Evolutionary conservation across 2,329 filamentous ascomycete genomes (phyloP), one percentile per base, ranked within the genome.

Genomic region (Penicillium sumatraense): DNA sequence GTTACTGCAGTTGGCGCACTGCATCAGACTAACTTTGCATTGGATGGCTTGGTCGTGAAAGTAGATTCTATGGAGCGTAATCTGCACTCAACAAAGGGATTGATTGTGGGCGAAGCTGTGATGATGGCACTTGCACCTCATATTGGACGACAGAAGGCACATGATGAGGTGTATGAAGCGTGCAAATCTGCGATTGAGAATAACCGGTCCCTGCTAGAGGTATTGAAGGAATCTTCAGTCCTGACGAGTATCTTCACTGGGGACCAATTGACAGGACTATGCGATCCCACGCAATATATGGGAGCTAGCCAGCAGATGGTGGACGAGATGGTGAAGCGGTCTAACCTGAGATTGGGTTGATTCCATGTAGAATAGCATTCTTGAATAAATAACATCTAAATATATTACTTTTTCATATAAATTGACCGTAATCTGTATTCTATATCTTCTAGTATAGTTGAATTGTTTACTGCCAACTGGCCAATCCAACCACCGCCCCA

Each of bases 51-150:
- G 1, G 75, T 79, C 2, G 82, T 85, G 3, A 76, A 84, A 54
- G 68, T 70, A 0, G 73, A 77, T 40, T 68, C 74, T 8, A 83
- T 85, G 81, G 60, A 76, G 49, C 63, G 66, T 0, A 85, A 85
- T 57, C 69, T 85, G 1, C 71, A 76, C 40, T 81, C 78, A 0
- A 83, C 81, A 0, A 70, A 70, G 35, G 82, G 82, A 0, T 67
- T 85, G 18, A 84, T 85, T 59, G 82, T 84, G 10, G 81, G 76
- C 0, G 83, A 85, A 68, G 81, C 83, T 2, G 80, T 85, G 13
- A 84, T 85, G 82, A 84, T 85, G 83, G 78, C 75, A 3, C 71
- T 85, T 36, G 83, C 81, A 13, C 74, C 76, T 14, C 71, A 78
- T 65, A 68, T 82, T 42, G 82, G 82, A 11, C 72, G 83, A 14